Base-by-base conservation (phyloP, 257 asterid species). In the Salvia hispanica region DNA sequence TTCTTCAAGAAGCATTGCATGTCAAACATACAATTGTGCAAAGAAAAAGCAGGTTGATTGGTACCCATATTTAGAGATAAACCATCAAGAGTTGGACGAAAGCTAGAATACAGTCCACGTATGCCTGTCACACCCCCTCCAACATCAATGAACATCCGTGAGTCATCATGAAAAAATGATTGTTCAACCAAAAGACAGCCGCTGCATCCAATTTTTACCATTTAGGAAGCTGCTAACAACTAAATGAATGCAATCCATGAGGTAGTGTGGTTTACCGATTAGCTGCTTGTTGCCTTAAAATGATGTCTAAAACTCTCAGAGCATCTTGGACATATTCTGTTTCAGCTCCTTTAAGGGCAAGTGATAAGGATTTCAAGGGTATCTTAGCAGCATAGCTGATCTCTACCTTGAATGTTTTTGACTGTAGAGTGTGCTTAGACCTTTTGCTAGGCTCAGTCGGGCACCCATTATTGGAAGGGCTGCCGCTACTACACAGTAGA, bases 261-360 rank as follows among this genome's bases (percentile, higher is more conserved):
- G 40, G 57, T 60, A 68, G 54, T 39, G 4, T 15, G 37, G 58
- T 12, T 67, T 80, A 86, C 98, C 96, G 85, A 44, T 81, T 80
- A 66, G 96, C 97, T 70, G 97, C 96, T 73, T 86, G 85, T 72
- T 93, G 98, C 80, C 98, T 84, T 69, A 93, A 71, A 72, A 93
- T 78, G 83, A 81, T 76, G 72, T 90, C 88, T 48, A 93, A 82
- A 64, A 93, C 97, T 82, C 92, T 81, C 71, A 90, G 46, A 44
- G 83, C 88, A 71, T 90, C 97, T 78, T 83, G 93, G 74, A 52
- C 82, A 11, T 79, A 72, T 69, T 82, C 88, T 21, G 68, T 52
- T 53, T 93, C 89, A 67, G 81, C 79, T 72, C 94, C 92, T 81
- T 80, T 87, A 81, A 88, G 90, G 72, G 95, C 82, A 77, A 58